Percentiles rank a stretch among this genome's conserved stretches.
Conservation (phyloP, 192 early-diverging fungal genomes). For the Geranomyces variabilis region DNA sequence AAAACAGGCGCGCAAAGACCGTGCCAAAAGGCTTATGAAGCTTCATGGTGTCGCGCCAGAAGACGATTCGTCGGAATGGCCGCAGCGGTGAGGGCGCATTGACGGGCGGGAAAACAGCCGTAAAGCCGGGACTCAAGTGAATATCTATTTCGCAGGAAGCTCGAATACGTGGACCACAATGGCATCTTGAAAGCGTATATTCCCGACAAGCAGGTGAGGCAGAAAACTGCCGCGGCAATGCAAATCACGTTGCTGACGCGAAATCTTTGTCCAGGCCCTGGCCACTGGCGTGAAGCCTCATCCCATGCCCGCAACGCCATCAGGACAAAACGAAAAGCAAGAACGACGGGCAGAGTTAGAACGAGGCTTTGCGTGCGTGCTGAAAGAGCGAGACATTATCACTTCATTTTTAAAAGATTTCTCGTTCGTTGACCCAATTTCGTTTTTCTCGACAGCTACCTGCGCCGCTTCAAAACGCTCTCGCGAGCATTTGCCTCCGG, state of each 20-base stretch:
- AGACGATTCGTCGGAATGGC: neutral
- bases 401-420: neutral
- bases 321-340: conserved; percentile 26
- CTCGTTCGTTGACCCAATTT: no score
- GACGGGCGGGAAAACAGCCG: neutral
- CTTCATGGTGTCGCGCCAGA: conserved; percentile 26
- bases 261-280: neutral
- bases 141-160: conserved; percentile 4
- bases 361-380: conserved; percentile 52
- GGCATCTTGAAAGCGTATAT: conserved; percentile 29
- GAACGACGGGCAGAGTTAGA: conserved; percentile 49
- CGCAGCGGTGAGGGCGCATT: neutral
- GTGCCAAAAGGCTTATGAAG: conserved; percentile 48
- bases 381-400: no score
- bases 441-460: conserved; percentile 36
- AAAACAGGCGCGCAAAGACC: conserved; percentile 46
- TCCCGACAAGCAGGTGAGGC: conserved; percentile 28
- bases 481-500: conserved; percentile 60
- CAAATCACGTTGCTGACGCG: neutral
- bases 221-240: no score
- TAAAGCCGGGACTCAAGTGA: no score
- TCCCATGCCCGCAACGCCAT: neutral
- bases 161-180: conserved; percentile 20
- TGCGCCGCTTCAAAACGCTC: conserved; percentile 61
- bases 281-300: neutral